These are phyloP conservation scores for Cardamine chenopodiifolia DNA, from an alignment of 345 rosid species.

Conservation along the genomic window DNA sequence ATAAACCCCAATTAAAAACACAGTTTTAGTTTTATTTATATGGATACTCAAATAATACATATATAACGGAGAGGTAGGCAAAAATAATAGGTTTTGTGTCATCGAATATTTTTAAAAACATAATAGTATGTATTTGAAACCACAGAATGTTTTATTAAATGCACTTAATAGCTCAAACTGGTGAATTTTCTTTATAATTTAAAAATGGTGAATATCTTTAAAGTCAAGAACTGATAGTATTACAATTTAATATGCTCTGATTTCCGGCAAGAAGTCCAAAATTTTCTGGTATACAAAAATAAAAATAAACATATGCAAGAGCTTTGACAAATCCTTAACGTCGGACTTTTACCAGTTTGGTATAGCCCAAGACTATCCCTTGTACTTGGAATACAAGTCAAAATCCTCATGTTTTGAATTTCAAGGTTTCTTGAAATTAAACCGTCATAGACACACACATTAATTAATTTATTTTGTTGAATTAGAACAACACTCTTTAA, in stretches of 20 bases:
- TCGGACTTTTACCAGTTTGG: conserved; percentile 23
- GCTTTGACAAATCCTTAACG: conserved; percentile 14
- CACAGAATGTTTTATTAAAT: neutral
- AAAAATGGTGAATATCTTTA: neutral
- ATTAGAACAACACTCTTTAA: neutral
- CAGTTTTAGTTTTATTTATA: too few relatives aligned
- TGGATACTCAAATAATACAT: neutral
- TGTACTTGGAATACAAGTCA: conserved; percentile 19
- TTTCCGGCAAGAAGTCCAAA: neutral
- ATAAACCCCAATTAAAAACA: too few relatives aligned
- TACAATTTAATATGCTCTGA: neutral
- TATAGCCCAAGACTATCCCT: conserved; percentile 11
- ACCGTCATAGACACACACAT: conserved; percentile 13
- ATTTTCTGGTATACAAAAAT: neutral
- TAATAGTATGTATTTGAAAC: neutral
- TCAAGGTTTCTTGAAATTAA: neutral
- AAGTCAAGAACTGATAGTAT: neutral
- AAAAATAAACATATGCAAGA: neutral
- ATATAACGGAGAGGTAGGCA: neutral
- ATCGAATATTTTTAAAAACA: neutral
- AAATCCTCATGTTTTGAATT: conserved; percentile 34
- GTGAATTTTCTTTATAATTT: neutral
- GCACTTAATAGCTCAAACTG: neutral
- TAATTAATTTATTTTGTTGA: neutral
- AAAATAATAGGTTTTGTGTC: neutral